phyloP scores from a whole-genome alignment of 345 rosid species.

The Ricinus communis region DNA sequence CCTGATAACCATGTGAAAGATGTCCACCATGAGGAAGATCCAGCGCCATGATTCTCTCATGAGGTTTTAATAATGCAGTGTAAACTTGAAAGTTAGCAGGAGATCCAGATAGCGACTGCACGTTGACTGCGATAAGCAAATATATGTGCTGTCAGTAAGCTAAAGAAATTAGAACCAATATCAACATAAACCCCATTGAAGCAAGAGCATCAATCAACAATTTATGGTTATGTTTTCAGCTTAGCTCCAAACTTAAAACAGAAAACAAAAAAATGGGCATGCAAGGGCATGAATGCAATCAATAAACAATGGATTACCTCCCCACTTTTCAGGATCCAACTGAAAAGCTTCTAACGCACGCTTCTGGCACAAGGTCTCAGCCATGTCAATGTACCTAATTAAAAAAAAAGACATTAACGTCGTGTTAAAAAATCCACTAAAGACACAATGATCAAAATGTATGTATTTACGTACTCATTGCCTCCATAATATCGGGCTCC shows the following conservation, averaged over 20 bases:
- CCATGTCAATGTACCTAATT: slow-evolving; percentile 90
- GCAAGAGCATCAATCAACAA: background rate
- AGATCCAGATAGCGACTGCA: slow-evolving; percentile 93
- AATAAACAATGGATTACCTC: slow-evolving; percentile 49
- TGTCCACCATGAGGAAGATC: slow-evolving; percentile 99
- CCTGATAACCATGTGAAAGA: slow-evolving; percentile 99
- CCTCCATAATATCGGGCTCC: slow-evolving; percentile 98
- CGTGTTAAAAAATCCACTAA: too few species aligned
- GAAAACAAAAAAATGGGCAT: too few species aligned
- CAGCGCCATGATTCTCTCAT: slow-evolving; percentile 96
- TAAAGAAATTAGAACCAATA: too few species aligned
- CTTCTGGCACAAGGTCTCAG: slow-evolving; percentile 82
- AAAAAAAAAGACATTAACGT: too few species aligned
- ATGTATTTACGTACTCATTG: slow-evolving; percentile 60
- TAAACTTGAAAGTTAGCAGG: slow-evolving; percentile 95
- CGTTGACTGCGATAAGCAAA: slow-evolving; percentile 71
- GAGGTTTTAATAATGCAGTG: slow-evolving; percentile 87
- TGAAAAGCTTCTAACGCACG: slow-evolving; percentile 88
- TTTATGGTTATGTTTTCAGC: too few species aligned
- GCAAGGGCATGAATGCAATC: too few species aligned
- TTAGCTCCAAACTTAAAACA: background rate
- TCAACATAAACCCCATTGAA: too few species aligned
- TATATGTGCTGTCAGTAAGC: background rate
- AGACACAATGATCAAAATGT: too few species aligned
- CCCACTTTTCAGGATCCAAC: slow-evolving; percentile 91